Base-by-base conservation (phyloP, 179 eudicot genomes). In the Nepenthes alata region DNA sequence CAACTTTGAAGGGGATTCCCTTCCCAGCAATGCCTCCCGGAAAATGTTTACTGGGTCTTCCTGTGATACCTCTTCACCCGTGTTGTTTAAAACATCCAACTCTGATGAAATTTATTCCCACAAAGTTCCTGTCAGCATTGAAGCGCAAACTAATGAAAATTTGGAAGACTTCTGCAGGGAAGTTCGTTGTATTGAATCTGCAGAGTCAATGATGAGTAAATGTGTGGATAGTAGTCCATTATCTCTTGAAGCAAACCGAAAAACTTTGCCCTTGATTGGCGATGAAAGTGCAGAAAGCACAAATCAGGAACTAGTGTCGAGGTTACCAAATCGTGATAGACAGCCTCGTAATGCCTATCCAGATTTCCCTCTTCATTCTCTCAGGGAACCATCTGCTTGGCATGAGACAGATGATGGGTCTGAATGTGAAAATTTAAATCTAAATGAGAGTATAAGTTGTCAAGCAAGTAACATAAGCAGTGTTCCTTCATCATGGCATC, bases 101-200 rank as follows among this genome's bases (percentile, higher is more conserved):
- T 47, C 61, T 37, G 55, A 10, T 53, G 67, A 25, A 55, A 58
- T 25, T 47, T 58, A 64, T 55, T n/a, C 41, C 41, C 49, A 59
- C 57, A 64, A 34, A 12, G 58, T 41, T 52, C 59, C 55, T 35
- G 37, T 57, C 14, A 61, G 51, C 58, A 35, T n/a, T 63, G 50
- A 37, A 2, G 70, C 69, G 54, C 58, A 69, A 61, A 49, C 60
- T 14, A 65, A 64, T 55, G 58, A 44, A 57, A 56, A 65, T 35
- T 61, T 62, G 52, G 80, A 72, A 55, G 71, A 75, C 38, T 54
- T 66, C 53, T 72, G 78, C 69, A 70, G 68, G 75, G 75, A 75
- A 58, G 83, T 75, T 58, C 72, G 60, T 45, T 75, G 83, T 60
- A 59, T 75, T 37, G 80, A 67, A 47, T 67, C 68, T 70, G 55